Evolutionary conservation across 768 basidiomycete species (phyloP), one percentile per base, ranked within the genome.

Genomic region (Boletus rubroflammeus): DNA sequence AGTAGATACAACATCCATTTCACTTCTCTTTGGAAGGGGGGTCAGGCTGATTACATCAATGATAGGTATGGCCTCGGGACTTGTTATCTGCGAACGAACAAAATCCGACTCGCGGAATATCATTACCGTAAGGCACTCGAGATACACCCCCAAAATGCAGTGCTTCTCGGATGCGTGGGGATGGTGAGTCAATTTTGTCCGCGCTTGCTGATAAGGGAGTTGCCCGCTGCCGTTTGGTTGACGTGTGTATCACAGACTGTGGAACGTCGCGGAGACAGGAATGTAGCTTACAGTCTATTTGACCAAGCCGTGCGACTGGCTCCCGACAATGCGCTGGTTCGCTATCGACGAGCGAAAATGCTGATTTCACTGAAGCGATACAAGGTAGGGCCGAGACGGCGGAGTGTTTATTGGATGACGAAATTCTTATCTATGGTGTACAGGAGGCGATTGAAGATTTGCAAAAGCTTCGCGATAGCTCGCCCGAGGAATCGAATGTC

Each of bases 41-140:
- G 39, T 15, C 29, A 42, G 61, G 52, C 56, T 69, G 53, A 72
- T 67, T 62, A 69, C 53, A 53, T 58, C 49, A 61, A 67, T 57
- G 54, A 58, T 65, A 98, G 96, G 96, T 99, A 98, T 72, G 97
- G 97, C n/a, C 78, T 99, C 62, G 97, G 97, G 57, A 91, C 91
- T 34, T 98, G 94, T 67, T 98, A 98, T 77, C 78, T 96, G 69
- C 82, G 93, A 64, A 92, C 88, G 82, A 94, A 90, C 72, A 98
- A 96, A 76, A 76, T 91, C 54, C 85, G 90, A 42, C 78, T 95
- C 48, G 97, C 97, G 41, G 94, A 98, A 69, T 98, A 96, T 75
- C 95, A 98, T 73, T 98, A 92, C 77, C 82, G 90, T 62, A 89
- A 87, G 68, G 95, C 97, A 3, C 80, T 87, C 34, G 85, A 90